Base-by-base conservation (phyloP, 768 basidiomycete genomes). In the Auricularia sp. region DNA sequence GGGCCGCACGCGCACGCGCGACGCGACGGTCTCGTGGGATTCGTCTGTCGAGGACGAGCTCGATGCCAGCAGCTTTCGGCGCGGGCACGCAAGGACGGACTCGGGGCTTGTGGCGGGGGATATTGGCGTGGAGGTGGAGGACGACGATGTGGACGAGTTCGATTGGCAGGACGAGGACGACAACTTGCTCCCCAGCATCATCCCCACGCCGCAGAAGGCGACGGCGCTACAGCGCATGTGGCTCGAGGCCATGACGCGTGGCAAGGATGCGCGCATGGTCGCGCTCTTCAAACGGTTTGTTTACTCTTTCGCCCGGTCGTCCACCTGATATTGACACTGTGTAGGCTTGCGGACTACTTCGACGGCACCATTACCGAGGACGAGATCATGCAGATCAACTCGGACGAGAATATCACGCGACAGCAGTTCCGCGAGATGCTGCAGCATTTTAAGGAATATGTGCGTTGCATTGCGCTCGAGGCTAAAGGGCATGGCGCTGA, bases 351-450 rank as follows among this genome's bases (percentile, higher is more conserved):
- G 66, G 90, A 91, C 69, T 97, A 93, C 72, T 93, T 98, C 70
- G 93, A 98, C 69, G 96, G 96, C 12, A 90, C 87, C 73, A 87
- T 82, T 62, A 91, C 91, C 0, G 90, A 94, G 66, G 93, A 97
- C 68, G 95, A 98, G 74, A 95, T 98, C 65, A 79, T 95, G n/a
- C 92, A 87, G 33, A 59, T 33, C 18, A 59, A 59, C 18, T 23
- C 72, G 81, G 88, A 44, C 91, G 93, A 0, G 90, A 90, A 62
- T 7, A 88, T 98, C 65, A 83, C 87, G 44, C 82, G 90, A 70
- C 90, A 87, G 70, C 89, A 95, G 69, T 77, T 98, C 65, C 82
- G 92, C 16, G 87, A 88, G 69, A 85, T 97, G 5, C 74, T 97
- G 39, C 85, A 89, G 70, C 83, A 90, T 68, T 98, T 93, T 72